Base-by-base conservation (phyloP, 306 rosid genomes). In the Quercus bicolor region DNA sequence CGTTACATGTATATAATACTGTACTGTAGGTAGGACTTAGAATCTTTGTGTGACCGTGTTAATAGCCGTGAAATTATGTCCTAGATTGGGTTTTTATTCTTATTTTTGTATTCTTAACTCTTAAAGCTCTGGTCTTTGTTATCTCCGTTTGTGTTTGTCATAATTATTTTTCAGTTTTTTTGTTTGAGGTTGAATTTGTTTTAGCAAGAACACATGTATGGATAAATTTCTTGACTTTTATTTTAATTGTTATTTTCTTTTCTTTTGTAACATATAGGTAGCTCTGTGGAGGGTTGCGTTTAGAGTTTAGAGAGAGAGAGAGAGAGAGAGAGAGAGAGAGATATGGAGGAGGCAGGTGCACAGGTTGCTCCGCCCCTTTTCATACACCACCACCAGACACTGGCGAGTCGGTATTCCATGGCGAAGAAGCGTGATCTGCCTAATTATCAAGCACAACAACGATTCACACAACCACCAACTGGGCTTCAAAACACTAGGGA, bases 351-450 rank as follows among this genome's bases (percentile, higher is more conserved):
- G 59, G 81, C 82, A 12, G 97, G 92, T 70, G 81, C 86, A 11
- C 88, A 88, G 37, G 82, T 88, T 20, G 90, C 80, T 37, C 74
- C 92, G 75, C 91, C 97, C 5, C 80, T 88, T 73, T 82, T 86
- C 78, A 73, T 89, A 54, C 91, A 81, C 57, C 88, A 81, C 54
- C 88, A 79, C 56, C 45, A 40, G 45, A 2, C 84, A 6, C 78
- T 83, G 11, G 20, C 88, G 1, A 75, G 81, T 40, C 85, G 75
- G 28, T 89, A 76, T 68, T 74, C 83, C 33, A 77, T 79, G 73
- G 70, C 85, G 11, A 91, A 80, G 79, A 93, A 89, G 86, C 97
- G 97, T 15, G 92, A 92, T 87, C 86, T 90, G 51, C 82, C 94
- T n/a, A 86, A 34, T n/a, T 33, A 28, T 29, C 70, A 64, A 20